phyloP scores from a whole-genome alignment of 345 rosid species.

The Citrus mangshanensis region DNA sequence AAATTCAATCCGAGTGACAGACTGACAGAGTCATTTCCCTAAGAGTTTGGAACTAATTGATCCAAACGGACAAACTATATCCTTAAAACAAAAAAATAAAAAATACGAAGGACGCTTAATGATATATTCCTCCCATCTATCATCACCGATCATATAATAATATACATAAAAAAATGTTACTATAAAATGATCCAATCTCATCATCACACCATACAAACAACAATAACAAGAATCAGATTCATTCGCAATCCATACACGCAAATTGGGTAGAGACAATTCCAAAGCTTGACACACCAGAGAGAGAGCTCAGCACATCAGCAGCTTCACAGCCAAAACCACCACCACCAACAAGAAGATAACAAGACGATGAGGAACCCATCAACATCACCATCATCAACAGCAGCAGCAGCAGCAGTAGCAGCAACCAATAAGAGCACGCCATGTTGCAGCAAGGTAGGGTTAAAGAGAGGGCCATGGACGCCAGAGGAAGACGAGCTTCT shows the following conservation, averaged over 20 bases:
- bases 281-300: background rate
- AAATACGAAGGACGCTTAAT: background rate
- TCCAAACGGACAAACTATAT: background rate
- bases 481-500: slow-evolving; percentile 58
- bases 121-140: background rate
- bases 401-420: background rate
- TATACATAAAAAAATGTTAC: too few species aligned
- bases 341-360: too few species aligned
- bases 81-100: background rate
- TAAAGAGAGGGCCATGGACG: slow-evolving; percentile 66
- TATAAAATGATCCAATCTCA: background rate
- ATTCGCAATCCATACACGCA: background rate
- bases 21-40: too few species aligned
- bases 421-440: slow-evolving; percentile 27
- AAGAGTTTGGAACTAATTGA: background rate
- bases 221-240: background rate
- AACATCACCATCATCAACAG: background rate
- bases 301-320: too few species aligned
- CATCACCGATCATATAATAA: background rate
- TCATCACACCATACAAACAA: background rate
- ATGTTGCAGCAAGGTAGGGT: slow-evolving; percentile 54
- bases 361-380: slow-evolving; percentile 33
- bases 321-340: too few species aligned
- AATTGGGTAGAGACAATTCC: too few species aligned
- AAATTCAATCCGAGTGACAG: too few species aligned